Base-by-base conservation (phyloP, 352 stramenopile species). In the Globisporangium mamillatum region DNA sequence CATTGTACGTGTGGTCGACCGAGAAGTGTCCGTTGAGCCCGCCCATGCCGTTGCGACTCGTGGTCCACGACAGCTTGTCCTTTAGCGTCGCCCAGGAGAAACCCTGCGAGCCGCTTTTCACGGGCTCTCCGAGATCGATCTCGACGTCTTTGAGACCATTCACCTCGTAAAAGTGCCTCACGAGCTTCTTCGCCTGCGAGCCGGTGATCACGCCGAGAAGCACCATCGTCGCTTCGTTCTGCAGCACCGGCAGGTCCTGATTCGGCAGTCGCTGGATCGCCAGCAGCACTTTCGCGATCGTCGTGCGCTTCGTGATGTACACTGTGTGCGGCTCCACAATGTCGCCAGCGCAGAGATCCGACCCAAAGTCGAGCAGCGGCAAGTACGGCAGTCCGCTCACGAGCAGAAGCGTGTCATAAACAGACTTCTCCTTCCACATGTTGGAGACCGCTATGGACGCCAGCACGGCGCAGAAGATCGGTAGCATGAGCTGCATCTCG, bases 351-450 rank as follows among this genome's bases (percentile, higher is more conserved):
- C 74, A 76, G 12, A 83, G 66, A 12, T 74, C 72, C 8, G 81
- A 71, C 6, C 93, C 84, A 55, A 93, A 93, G 60, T 93, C 83
- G 38, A 94, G 69, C 12, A 94, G 79, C n/a, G 89, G 89, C 24
- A 96, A 68, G 63, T 95, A 95, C n/a, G 88, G 89, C 57, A 96
- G 69, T 1, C 83, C 86, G 48, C 77, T 90, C 38, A 88, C 79
- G 16, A 91, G 71, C 14, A 94, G 60, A 41, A 94, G 63, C n/a
- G 85, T 95, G 71, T 95, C 89, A 65, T 96, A 96, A 2, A 96
- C 79, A 0, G 89, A 95, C 36, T 88, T 78, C 53, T 93, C 83
- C 38, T 80, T 79, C 61, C 82, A 90, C 46, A 91, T 53, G 58
- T 85, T 88, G 27, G 74, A 78, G 20, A 89, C 70, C 2, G 77